Evolutionary conservation across 345 rosid species (phyloP).

Genomic region (Orychophragmus violaceus): DNA sequence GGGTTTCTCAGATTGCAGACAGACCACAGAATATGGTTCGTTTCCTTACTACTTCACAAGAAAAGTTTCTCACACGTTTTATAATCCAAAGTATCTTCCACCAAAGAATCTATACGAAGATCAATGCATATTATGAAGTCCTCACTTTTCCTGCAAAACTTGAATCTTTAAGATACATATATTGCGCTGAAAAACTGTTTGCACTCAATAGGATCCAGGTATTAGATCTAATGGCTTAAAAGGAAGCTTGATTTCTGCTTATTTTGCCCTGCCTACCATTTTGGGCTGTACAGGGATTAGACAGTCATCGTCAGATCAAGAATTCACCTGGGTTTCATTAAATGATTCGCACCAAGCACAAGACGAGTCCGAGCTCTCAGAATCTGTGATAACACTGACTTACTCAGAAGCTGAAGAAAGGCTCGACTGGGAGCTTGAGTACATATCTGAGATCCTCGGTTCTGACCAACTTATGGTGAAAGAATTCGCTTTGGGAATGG

Average conservation of each 20-base stretch:
- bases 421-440: background rate
- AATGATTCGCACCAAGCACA: too few species aligned
- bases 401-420: background rate
- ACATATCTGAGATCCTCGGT: background rate
- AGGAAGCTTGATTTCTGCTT: background rate
- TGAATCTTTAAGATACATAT: too few species aligned
- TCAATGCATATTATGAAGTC: background rate
- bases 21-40: background rate
- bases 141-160: background rate
- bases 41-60: background rate
- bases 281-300: background rate
- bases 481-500: background rate
- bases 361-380: background rate
- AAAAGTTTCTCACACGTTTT: too few species aligned
- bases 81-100: too few species aligned
- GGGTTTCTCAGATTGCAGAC: background rate
- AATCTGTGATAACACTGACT: background rate
- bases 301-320: background rate
- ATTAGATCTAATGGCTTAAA: background rate
- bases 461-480: background rate
- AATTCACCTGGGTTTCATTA: background rate
- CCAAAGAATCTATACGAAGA: too few species aligned
- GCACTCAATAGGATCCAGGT: background rate
- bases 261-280: background rate
- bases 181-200: too few species aligned